Conservation (phyloP, 345 rosid genomes). For the Crucihimalaya himalaica region DNA sequence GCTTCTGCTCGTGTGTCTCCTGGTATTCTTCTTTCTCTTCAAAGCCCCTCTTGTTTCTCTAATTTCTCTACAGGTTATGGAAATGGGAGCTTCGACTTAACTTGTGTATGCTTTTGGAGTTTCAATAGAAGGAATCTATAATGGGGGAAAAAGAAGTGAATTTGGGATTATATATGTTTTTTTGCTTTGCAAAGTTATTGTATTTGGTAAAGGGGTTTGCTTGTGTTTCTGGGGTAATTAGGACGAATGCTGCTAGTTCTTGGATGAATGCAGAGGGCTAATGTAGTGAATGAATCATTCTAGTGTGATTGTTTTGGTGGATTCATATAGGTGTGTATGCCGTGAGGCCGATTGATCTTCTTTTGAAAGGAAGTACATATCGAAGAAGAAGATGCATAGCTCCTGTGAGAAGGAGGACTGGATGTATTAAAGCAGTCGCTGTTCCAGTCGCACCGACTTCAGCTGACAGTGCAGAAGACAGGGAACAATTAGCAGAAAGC, state of each 20-base stretch:
- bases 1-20: constrained; percentile 52
- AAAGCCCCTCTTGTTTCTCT: not conserved
- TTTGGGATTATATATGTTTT: not conserved
- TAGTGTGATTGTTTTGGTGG: constrained; percentile 27
- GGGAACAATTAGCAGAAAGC: constrained; percentile 68
- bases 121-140: not conserved
- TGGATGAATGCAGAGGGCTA: not conserved
- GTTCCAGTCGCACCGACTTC: constrained; percentile 61
- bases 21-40: constrained; percentile 42
- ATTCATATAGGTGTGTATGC: constrained; percentile 50
- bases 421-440: constrained; percentile 60
- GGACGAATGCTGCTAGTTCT: constrained; percentile 8
- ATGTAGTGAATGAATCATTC: constrained; percentile 8
- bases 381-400: constrained; percentile 32
- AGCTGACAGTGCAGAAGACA: constrained; percentile 55
- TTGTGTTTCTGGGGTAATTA: not conserved
- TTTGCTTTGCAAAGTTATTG: constrained; percentile 6
- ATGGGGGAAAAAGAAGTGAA: not conserved
- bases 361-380: constrained; percentile 44
- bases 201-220: not conserved
- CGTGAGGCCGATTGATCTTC: constrained; percentile 49
- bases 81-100: not conserved
- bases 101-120: not conserved
- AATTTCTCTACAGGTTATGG: not conserved
- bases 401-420: constrained; percentile 43